phyloP scores from a whole-genome alignment of 805 yeast species.

The Yarrowia keelungensis region DNA sequence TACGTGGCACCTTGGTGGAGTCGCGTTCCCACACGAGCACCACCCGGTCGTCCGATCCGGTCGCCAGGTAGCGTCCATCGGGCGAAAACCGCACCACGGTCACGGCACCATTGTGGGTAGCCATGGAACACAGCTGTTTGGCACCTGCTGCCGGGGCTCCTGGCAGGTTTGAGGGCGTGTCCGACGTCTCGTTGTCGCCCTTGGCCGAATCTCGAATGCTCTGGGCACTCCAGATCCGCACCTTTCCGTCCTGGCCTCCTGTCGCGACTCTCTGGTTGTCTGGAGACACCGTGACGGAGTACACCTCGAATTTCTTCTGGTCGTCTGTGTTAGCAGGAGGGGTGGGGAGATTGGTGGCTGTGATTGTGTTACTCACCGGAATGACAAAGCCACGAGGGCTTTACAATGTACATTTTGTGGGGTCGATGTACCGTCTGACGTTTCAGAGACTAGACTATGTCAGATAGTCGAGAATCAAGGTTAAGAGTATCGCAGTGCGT shows the following conservation, averaged over 20 bases:
- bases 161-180: slow-evolving; percentile 1
- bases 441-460: neutral
- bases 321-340: slow-evolving; percentile 60
- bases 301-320: slow-evolving; percentile 79
- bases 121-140: slow-evolving; percentile 82
- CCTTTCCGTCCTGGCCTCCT: slow-evolving; percentile 91
- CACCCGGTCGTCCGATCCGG: slow-evolving; percentile 95
- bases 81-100: slow-evolving; percentile 94
- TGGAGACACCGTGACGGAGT: slow-evolving; percentile 78
- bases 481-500: slow-evolving; percentile 9
- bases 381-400: slow-evolving; percentile 77
- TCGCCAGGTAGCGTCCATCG: slow-evolving; percentile 86
- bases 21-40: slow-evolving; percentile 93
- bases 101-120: slow-evolving; percentile 95
- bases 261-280: slow-evolving; percentile 89
- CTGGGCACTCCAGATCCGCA: slow-evolving; percentile 89
- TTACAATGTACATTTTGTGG: slow-evolving; percentile 62
- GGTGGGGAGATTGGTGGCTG: no score
- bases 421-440: neutral
- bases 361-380: slow-evolving; percentile 51
- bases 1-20: slow-evolving; percentile 62
- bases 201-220: slow-evolving; percentile 72
- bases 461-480: slow-evolving; percentile 1
- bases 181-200: slow-evolving; percentile 36
- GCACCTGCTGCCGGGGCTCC: slow-evolving; percentile 40